Evolutionary conservation across 345 rosid species (phyloP).

Genomic region (Brassica carinata): DNA sequence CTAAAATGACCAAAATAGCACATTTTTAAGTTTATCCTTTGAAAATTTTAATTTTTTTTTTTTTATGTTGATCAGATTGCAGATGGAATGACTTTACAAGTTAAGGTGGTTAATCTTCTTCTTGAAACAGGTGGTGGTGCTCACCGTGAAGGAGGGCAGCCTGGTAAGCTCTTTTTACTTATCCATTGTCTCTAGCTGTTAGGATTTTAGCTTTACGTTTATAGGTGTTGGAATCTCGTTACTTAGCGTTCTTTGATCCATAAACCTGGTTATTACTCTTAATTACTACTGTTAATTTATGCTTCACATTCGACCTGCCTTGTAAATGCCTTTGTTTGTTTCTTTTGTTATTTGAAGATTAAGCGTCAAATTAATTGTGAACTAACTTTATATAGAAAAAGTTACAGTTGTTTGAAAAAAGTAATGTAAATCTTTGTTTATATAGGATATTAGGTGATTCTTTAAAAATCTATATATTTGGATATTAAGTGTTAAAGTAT

Average conservation of each 20-base stretch:
- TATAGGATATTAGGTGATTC: too few species aligned
- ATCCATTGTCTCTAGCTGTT: constrained; percentile 1
- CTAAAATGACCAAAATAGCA: too few species aligned
- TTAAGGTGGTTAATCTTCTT: constrained; percentile 85
- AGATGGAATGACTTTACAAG: constrained; percentile 97
- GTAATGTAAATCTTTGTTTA: too few species aligned
- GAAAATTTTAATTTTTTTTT: too few species aligned
- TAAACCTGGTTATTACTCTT: too few species aligned
- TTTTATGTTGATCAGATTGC: constrained; percentile 67
- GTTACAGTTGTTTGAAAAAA: too few species aligned
- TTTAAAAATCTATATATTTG: too few species aligned
- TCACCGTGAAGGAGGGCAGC: constrained; percentile 71
- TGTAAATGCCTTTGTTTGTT: neutral
- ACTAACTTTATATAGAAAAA: too few species aligned
- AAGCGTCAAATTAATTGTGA: too few species aligned
- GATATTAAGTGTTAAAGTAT: too few species aligned
- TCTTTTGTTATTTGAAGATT: too few species aligned
- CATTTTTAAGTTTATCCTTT: too few species aligned
- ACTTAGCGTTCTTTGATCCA: neutral
- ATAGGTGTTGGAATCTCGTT: constrained; percentile 4
- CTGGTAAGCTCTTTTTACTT: constrained; percentile 58
- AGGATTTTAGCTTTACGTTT: constrained; percentile 11
- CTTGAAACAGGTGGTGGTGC: constrained; percentile 88
- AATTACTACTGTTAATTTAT: neutral
- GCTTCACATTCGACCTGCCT: constrained; percentile 4